Evolutionary conservation across 352 stramenopile species (phyloP), one percentile per base, ranked within the genome.

Genomic region (Phytophthora podocarpi): DNA sequence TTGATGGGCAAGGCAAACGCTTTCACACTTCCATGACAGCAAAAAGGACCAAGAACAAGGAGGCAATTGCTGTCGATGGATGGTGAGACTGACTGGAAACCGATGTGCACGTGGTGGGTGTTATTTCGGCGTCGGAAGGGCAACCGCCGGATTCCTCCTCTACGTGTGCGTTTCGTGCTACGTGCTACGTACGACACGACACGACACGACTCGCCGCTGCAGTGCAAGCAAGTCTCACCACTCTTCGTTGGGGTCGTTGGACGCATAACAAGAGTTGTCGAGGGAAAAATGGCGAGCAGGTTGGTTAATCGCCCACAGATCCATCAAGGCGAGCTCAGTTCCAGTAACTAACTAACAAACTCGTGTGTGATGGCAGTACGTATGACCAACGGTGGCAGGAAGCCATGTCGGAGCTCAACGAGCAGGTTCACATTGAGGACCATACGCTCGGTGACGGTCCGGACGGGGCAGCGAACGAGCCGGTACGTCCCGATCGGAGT

Each of bases 391-490:
- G 85, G 52, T 98, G 92, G 92, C 87, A 95, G 52, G 86, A 97
- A 50, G 90, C 91, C 52, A 98, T 98, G 90, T 81, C 76, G 36
- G 92, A 97, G 64, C 84, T 98, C 30, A 96, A 96, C 47, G 92
- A 98, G 75, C 91, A 98, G 67, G 83, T 96, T 15, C 88, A 95
- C 53, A 91, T 96, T 41, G 87, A 96, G 50, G 84, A 96, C 49
- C 82, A 90, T 66, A 90, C 76, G 60, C 77, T 96, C 1, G 64
- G 56, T 6, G 72, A 85, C 24, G 72, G 68, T 2, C 61, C 73
- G 18, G 73, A 84, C 12, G 42, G 63, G 16, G 18, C 50, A 1
- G 8, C 62, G 1, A 73, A 70, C 32, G 79, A 89, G 39, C 55
- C 76, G 26, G 76, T 85, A 31, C n/a, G 63, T 37, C 32, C 5